Percentiles rank a stretch among this genome's conserved stretches.
phyloP scores from a whole-genome alignment of 768 basidiomycete genomes.

The Tricholoma saponaceum region DNA sequence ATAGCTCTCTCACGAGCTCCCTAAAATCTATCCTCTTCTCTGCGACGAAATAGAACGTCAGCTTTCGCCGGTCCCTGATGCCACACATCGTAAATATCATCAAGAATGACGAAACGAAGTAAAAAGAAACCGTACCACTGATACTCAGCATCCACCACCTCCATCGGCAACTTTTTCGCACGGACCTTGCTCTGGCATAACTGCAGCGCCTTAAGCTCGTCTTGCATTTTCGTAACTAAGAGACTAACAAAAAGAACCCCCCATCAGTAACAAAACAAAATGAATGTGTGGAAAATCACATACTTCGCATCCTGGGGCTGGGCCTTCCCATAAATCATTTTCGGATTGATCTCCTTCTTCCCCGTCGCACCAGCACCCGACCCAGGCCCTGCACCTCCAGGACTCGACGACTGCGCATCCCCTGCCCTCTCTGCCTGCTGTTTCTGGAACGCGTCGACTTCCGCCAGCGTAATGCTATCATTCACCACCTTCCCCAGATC shows the following conservation, averaged over 20 bases:
- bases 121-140: conserved; percentile 67
- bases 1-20: conserved; percentile 92
- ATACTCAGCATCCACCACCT: conserved; percentile 97
- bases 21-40: conserved; percentile 96
- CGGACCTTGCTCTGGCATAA: conserved; percentile 89
- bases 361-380: conserved; percentile 24
- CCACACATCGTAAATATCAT: neutral
- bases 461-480: conserved; percentile 82
- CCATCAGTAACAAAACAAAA: neutral
- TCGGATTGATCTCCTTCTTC: conserved; percentile 94
- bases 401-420: conserved; percentile 28
- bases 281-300: conserved; percentile 17
- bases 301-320: conserved; percentile 75
- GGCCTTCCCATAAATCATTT: conserved; percentile 93
- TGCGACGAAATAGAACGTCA: conserved; percentile 97
- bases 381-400: conserved; percentile 21
- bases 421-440: conserved; percentile 60
- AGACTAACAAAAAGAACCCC: conserved; percentile 42
- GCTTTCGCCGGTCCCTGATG: conserved; percentile 90
- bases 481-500: conserved; percentile 92
- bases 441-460: conserved; percentile 89
- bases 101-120: neutral
- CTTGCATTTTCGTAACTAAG: conserved; percentile 77
- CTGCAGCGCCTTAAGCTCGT: conserved; percentile 89
- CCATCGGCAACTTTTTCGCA: conserved; percentile 96